phyloP scores from a whole-genome alignment of 164 flowering plant genomes.

The Echeveria elegans region DNA sequence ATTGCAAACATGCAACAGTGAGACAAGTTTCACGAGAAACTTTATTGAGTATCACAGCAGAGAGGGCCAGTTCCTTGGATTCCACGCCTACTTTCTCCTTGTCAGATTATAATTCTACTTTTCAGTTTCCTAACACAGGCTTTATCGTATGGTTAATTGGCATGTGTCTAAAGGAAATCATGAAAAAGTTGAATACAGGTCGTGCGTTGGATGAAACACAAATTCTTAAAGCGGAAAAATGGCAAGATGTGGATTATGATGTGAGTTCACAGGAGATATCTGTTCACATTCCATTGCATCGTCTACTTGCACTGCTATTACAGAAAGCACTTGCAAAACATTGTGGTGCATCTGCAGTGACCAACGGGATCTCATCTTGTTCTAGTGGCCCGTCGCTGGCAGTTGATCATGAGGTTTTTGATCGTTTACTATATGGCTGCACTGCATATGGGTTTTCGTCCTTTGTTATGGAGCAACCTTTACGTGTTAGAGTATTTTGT shows the following conservation, averaged over 20 bases:
- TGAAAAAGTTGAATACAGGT: conserved; percentile 53
- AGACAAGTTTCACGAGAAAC: too few species aligned
- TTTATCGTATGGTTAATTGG: conserved; percentile 37
- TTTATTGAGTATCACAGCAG: too few species aligned
- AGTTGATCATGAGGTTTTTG: conserved; percentile 34
- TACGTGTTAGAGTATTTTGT: conserved; percentile 81
- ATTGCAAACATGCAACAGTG: too few species aligned
- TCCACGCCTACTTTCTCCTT: too few species aligned
- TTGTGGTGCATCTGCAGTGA: conserved; percentile 37
- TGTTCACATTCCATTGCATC: conserved; percentile 81
- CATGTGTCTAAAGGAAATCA: conserved; percentile 68
- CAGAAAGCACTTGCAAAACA: conserved; percentile 45
- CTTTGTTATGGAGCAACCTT: conserved; percentile 84
- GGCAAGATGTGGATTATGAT: conserved; percentile 77
- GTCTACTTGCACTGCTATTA: conserved; percentile 61
- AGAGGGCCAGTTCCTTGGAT: too few species aligned
- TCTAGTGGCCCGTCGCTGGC: conserved; percentile 20
- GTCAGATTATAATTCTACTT: too few species aligned
- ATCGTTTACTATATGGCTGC: conserved; percentile 45
- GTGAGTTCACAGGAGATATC: conserved; percentile 83
- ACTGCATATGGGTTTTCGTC: conserved; percentile 80
- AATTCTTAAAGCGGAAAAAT: conserved; percentile 45
- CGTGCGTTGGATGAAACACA: conserved; percentile 21
- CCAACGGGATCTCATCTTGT: conserved; percentile 11
- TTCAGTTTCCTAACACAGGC: conserved; percentile 24